A percentile compares a stretch with the other conserved stretches of the same genome.
phyloP scores from a whole-genome alignment of 2,329 filamentous ascomycete genomes.

The Colletotrichum camelliae region DNA sequence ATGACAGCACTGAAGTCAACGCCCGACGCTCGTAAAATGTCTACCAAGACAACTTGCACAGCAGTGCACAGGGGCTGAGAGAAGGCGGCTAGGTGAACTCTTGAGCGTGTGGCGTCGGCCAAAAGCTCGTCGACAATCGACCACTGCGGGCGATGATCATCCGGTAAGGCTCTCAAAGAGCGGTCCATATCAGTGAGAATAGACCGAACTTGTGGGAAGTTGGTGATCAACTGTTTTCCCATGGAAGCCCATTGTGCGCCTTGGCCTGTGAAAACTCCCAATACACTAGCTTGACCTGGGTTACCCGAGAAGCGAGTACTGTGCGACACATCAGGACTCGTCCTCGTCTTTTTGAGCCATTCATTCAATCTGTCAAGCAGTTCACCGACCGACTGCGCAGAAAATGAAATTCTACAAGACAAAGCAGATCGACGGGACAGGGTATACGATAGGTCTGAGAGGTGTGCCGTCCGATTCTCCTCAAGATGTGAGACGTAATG shows the following conservation, averaged over 20 bases:
- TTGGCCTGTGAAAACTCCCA: slow-evolving; percentile 37
- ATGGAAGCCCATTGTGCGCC: slow-evolving; percentile 35
- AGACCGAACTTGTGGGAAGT: slow-evolving; percentile 1
- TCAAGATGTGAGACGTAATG: background rate
- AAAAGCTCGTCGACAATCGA: slow-evolving; percentile 28
- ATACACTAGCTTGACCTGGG: background rate
- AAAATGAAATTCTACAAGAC: background rate
- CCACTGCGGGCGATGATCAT: slow-evolving; percentile 29
- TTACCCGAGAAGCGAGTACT: background rate
- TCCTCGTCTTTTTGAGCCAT: background rate
- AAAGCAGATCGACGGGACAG: background rate
- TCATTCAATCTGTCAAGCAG: background rate
- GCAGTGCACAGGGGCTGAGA: slow-evolving; percentile 37
- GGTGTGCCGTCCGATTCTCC: background rate
- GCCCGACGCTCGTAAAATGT: slow-evolving; percentile 32
- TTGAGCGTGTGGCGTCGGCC: slow-evolving; percentile 15
- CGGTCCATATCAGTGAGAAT: slow-evolving; percentile 27
- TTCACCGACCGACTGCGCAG: background rate
- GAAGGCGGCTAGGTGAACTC: slow-evolving; percentile 25
- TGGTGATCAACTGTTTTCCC: slow-evolving; percentile 23
- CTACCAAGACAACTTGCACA: slow-evolving; percentile 31
- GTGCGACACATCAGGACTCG: background rate
- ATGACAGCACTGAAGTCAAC: slow-evolving; percentile 41
- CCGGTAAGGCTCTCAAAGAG: slow-evolving; percentile 22
- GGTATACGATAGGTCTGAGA: background rate